Base-by-base conservation (phyloP, 371 early-diverging fungal species). In the Choanephora cucurbitarum region DNA sequence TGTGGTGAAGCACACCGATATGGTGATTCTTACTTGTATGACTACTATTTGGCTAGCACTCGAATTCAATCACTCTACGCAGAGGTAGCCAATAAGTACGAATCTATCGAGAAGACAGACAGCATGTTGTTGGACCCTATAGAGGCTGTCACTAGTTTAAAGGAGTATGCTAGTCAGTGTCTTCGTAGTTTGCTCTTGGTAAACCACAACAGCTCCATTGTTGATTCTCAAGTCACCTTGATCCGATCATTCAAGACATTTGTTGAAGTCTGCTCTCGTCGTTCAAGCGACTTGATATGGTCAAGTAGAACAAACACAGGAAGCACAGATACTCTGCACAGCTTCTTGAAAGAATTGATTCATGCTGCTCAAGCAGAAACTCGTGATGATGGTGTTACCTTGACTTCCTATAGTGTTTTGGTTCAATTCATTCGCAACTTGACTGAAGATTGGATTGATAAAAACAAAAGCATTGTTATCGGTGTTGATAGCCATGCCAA, bases 401-500 rank as follows among this genome's bases (percentile, higher is more conserved):
- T 73, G 23, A 71, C 66, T 14, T 54, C 49, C 2, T 71, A 69
- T 40, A 62, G 58, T 44, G 49, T 60, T 5, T 49, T 69, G 11
- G 52, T 77, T 28, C 52, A 60, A 3, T 60, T 74, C 15, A 62
- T 72, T 23, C 70, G 78, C 9, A 68, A 45, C n/a, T 47, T 77
- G 50, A 70, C 64, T 2, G 78, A 77, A 39, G 68, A 77, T 14
- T 77, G 78, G 78, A 70, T 74, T 21, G 44, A 34, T 21, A 54
- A 62, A 2, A 64, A 67, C 17, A 50, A 52, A 5, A 28, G 40
- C 5, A 23, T 58, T 3, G 49, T 70, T 2, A 19, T 41, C 2
- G 65, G 64, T 18, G 50, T 9, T 6, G 62, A 66, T 39, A 37
- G 44, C 15, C 40, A 47, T 22, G 52, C 49, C 9, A 62, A 65